These are phyloP conservation scores for Ampelomyces quisqualis DNA, from an alignment of 2,329 filamentous ascomycete species.

Conservation along the genomic window DNA sequence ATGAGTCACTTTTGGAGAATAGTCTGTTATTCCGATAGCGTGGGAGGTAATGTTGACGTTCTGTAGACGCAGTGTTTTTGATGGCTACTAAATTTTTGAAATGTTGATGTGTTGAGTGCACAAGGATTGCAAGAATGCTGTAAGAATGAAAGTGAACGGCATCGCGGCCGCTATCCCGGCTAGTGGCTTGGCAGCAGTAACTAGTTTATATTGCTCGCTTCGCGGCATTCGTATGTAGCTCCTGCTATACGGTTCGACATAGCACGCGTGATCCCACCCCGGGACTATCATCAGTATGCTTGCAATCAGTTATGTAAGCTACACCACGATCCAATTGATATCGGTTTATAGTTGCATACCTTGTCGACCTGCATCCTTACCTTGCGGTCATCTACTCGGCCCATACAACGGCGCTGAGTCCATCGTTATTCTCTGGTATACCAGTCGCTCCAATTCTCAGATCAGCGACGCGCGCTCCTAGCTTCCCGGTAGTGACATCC, in stretches of 20 bases:
- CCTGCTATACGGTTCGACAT: too few relatives aligned
- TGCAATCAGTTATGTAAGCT: too few relatives aligned
- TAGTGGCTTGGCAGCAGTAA: not conserved
- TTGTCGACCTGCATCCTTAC: too few relatives aligned
- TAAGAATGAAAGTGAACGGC: not conserved
- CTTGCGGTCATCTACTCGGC: slow-evolving; percentile 31
- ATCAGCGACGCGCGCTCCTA: slow-evolving; percentile 27
- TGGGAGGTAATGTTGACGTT: not conserved
- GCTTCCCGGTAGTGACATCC: slow-evolving; percentile 29
- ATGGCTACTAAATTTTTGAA: not conserved
- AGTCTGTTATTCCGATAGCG: not conserved
- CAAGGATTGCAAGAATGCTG: not conserved
- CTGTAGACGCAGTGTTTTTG: not conserved
- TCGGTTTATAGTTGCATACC: too few relatives aligned
- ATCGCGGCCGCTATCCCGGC: not conserved
- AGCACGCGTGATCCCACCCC: too few relatives aligned
- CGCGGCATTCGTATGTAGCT: too few relatives aligned
- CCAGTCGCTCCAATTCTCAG: slow-evolving; percentile 30
- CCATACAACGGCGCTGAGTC: slow-evolving; percentile 40
- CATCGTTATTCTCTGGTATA: slow-evolving; percentile 35
- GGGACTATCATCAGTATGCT: too few relatives aligned
- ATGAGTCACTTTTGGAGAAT: not conserved
- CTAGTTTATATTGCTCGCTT: not conserved
- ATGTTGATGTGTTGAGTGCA: slow-evolving; percentile 4
- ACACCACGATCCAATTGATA: too few relatives aligned